Conservation (phyloP, 768 basidiomycete species). For the Multifurca ochricompacta region DNA sequence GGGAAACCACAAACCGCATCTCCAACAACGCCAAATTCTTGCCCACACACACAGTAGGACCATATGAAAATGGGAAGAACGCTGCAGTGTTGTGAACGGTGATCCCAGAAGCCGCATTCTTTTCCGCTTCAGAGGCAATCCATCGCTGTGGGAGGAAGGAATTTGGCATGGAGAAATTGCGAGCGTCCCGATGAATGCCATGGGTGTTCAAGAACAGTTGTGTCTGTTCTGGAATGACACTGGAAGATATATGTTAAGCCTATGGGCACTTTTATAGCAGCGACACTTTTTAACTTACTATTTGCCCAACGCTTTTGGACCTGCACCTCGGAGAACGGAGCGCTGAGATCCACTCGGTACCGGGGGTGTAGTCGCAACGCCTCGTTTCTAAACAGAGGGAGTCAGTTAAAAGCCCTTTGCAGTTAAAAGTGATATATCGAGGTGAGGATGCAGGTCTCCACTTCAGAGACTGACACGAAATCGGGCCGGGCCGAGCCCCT, state of each 20-base stretch:
- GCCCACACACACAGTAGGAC: slow-evolving; percentile 22
- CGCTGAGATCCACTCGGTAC: slow-evolving; percentile 5
- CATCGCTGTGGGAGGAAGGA: slow-evolving; percentile 4
- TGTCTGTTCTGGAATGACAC: not conserved
- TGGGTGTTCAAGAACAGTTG: not conserved
- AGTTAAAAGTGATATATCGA: no score
- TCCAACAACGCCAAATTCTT: slow-evolving; percentile 20
- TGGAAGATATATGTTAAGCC: not conserved
- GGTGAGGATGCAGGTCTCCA: no score
- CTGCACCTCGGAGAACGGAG: not conserved
- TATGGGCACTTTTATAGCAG: not conserved
- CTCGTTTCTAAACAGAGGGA: not conserved
- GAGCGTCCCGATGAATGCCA: slow-evolving; percentile 1
- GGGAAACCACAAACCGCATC: no score
- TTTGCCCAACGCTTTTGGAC: not conserved
- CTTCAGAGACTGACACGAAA: no score
- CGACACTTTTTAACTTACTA: not conserved
- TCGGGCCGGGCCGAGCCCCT: no score
- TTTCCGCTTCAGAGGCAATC: not conserved
- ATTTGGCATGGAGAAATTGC: not conserved
- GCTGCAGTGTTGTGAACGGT: slow-evolving; percentile 12
- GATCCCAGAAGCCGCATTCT: no score
- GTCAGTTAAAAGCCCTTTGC: no score
- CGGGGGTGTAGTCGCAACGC: not conserved
- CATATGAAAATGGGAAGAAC: slow-evolving; percentile 21